A percentile compares a stretch with the other conserved stretches of the same genome.
These are phyloP conservation scores for Botrytis sinoallii DNA, from an alignment of 2,329 filamentous ascomycete genomes.

Conservation along the genomic window DNA sequence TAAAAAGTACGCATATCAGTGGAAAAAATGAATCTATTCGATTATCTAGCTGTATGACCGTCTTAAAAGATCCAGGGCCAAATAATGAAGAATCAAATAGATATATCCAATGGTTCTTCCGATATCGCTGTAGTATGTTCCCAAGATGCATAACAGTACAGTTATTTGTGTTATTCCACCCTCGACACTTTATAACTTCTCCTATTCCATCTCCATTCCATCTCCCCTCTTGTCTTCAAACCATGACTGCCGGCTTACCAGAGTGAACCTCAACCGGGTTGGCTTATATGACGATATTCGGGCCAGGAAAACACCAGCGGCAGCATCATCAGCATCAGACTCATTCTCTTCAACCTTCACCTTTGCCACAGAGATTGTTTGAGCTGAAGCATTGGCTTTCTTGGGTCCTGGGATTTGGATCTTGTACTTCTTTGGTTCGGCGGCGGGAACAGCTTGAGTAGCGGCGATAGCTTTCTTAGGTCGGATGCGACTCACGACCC, in stretches of 20 bases:
- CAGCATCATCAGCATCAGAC: too few relatives aligned
- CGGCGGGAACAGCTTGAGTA: neutral
- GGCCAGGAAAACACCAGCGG: neutral
- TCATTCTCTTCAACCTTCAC: neutral
- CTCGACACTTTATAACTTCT: neutral
- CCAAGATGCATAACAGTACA: neutral
- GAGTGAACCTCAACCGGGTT: neutral
- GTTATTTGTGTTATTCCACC: neutral
- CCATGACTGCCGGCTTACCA: neutral
- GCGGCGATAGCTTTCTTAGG: neutral
- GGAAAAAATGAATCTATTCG: neutral
- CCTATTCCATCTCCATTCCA: neutral
- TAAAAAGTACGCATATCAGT: neutral
- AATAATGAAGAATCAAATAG: neutral
- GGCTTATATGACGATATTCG: neutral
- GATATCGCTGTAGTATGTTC: neutral
- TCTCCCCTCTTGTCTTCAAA: neutral
- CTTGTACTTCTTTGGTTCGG: neutral
- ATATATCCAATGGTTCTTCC: neutral
- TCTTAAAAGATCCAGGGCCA: neutral
- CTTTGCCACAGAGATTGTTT: neutral
- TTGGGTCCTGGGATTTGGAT: neutral
- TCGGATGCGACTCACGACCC: too few relatives aligned
- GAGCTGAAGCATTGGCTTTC: neutral
- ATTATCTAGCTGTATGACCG: neutral